Evolutionary conservation across 345 rosid species (phyloP).

Genomic region (Citrus reticulata): DNA sequence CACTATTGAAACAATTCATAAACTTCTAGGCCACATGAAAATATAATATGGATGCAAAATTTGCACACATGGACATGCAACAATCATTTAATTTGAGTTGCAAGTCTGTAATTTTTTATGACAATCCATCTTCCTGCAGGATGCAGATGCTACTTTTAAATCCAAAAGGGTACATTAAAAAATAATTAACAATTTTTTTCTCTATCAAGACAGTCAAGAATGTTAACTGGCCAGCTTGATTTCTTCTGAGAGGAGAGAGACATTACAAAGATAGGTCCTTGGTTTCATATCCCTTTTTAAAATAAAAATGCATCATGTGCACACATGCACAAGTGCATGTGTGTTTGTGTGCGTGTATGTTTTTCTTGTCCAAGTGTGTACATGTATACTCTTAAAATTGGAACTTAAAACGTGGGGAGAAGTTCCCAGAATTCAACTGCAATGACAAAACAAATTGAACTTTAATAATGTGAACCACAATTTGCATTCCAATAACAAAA

Average conservation of each 20-base stretch:
- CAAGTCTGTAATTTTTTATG: not conserved
- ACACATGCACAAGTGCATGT: not conserved
- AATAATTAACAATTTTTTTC: not conserved
- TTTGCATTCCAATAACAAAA: not conserved
- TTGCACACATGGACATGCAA: not conserved
- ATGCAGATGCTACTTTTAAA: not conserved
- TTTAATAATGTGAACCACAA: not conserved
- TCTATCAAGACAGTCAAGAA: not conserved
- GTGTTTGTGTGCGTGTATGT: too few relatives aligned
- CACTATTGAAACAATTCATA: not conserved
- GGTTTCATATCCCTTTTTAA: not conserved
- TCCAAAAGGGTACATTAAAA: not conserved
- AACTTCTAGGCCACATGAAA: not conserved
- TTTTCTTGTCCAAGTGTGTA: too few relatives aligned
- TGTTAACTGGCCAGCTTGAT: not conserved
- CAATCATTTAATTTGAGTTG: not conserved
- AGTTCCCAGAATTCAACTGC: not conserved
- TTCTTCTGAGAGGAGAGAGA: not conserved
- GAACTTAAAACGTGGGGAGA: not conserved
- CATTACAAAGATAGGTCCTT: not conserved
- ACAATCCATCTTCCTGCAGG: not conserved
- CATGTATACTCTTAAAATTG: not conserved
- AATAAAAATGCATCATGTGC: not conserved
- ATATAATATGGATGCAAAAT: not conserved
- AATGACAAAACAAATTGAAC: not conserved